A percentile compares a stretch with the other conserved stretches of the same genome.
Evolutionary conservation across 805 yeast genomes (phyloP).

Genomic region (Cyberlindnera bimundalis): DNA sequence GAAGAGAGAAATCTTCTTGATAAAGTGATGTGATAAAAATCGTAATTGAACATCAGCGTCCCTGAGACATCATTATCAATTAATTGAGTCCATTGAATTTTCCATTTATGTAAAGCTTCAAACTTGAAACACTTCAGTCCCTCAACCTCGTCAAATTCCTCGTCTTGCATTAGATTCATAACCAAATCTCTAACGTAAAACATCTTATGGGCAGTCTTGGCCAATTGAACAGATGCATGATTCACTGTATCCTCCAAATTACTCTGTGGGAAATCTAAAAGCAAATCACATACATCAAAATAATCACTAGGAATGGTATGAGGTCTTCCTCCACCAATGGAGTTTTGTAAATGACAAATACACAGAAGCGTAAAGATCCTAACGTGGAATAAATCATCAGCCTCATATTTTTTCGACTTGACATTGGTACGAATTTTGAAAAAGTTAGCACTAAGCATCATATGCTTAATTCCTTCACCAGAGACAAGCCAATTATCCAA

Average conservation of each 20-base stretch:
- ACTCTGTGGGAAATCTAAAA: conserved; percentile 46
- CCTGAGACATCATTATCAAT: conserved; percentile 47
- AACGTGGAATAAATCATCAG: conserved; percentile 48
- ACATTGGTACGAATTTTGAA: conserved; percentile 38
- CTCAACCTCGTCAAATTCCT: conserved; percentile 18
- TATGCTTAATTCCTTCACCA: conserved; percentile 47
- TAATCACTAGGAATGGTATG: conserved; percentile 37
- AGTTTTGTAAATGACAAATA: conserved; percentile 47
- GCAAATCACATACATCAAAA: conserved; percentile 38
- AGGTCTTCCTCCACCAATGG: conserved; percentile 49
- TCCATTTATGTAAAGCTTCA: conserved; percentile 38
- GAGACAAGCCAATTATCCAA: conserved; percentile 52
- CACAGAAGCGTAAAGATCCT: conserved; percentile 52
- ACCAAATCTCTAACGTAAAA: conserved; percentile 25
- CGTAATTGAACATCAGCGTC: conserved; percentile 43
- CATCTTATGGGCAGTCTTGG: conserved; percentile 25
- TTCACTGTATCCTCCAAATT: conserved; percentile 54
- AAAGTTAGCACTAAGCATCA: conserved; percentile 45
- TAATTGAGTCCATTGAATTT: conserved; percentile 40
- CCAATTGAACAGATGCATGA: conserved; percentile 46
- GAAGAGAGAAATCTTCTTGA: conserved; percentile 36
- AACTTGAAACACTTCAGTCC: conserved; percentile 20
- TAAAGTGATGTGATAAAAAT: conserved; percentile 43
- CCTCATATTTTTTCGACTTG: conserved; percentile 26
- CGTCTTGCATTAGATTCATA: conserved; percentile 20